Evolutionary conservation across 192 early-diverging fungal genomes (phyloP).

Genomic region (Gryganskiella cystojenkinii): DNA sequence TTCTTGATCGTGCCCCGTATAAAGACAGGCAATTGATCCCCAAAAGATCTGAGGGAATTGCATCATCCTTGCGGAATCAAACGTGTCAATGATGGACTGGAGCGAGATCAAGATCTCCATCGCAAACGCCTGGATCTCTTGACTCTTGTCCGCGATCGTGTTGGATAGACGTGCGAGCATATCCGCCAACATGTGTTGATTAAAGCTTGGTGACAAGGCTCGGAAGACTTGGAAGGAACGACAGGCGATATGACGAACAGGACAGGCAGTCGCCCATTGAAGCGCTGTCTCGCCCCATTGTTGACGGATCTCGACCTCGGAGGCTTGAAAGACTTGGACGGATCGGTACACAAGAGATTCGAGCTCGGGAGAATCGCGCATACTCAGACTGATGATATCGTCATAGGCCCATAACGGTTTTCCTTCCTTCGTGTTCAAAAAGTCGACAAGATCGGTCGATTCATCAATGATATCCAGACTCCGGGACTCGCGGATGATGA

Average conservation of each 20-base stretch:
- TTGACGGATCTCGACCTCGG: slow-evolving; percentile 63
- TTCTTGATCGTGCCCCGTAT: slow-evolving; percentile 82
- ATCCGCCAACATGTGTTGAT: slow-evolving; percentile 79
- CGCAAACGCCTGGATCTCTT: slow-evolving; percentile 86
- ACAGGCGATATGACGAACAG: slow-evolving; percentile 89
- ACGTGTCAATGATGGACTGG: slow-evolving; percentile 65
- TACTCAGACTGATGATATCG: slow-evolving; percentile 71
- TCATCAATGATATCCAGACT: slow-evolving; percentile 61
- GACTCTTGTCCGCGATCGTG: slow-evolving; percentile 78
- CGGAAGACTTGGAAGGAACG: slow-evolving; percentile 88
- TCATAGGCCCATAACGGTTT: slow-evolving; percentile 85
- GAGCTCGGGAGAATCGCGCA: slow-evolving; percentile 57
- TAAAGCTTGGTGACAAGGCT: slow-evolving; percentile 75
- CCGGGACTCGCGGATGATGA: slow-evolving; percentile 69
- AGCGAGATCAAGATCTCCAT: slow-evolving; percentile 80
- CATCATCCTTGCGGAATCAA: slow-evolving; percentile 65
- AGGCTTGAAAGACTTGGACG: slow-evolving; percentile 58
- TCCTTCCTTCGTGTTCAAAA: slow-evolving; percentile 73
- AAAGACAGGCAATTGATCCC: slow-evolving; percentile 77
- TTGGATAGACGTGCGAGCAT: slow-evolving; percentile 79
- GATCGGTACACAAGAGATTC: slow-evolving; percentile 61
- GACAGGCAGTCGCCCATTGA: slow-evolving; percentile 84
- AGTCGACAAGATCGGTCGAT: slow-evolving; percentile 57
- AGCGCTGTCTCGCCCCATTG: slow-evolving; percentile 86
- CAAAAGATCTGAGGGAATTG: slow-evolving; percentile 87